Base-by-base conservation (phyloP, 2,329 filamentous ascomycete genomes). In the Talaromyces sp. region DNA sequence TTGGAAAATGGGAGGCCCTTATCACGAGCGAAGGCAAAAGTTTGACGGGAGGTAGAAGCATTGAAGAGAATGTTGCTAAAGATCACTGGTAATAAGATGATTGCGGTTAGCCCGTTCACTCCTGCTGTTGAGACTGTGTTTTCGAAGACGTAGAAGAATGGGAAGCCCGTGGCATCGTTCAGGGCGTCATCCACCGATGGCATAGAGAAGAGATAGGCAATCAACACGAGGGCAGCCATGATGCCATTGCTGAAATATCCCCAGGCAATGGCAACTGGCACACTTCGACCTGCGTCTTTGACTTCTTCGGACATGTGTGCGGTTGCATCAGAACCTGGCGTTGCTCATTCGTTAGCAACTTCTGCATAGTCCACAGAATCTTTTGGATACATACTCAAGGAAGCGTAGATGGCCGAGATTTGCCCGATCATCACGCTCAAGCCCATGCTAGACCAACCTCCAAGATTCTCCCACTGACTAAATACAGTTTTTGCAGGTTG, bases 91-190 rank as follows among this genome's bases (percentile, higher is more conserved):
- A 76, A 62, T 10, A 76, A 63, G 9, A 81, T 71, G 4, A 80
- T 69, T 2, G 75, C 70, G 0, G 77, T 73, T 64, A 72, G 59
- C 0, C 64, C 67, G 17, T 67, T 70, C 6, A 69, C 66, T 1
- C 67, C 67, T 0, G 63, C 59, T 3, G 58, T 64, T 1, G 65
- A 65, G 15, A 67, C 55, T 4, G 66, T 61, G 15, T 69, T 61
- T 13, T 60, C 56, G 53, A 84, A 80, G 43, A 80, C 76, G 40
- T 80, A 76, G 63, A 78, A 72, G 64, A 79, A 73, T 11, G 80
- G 75, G 45, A 76, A 79, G 0, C 73, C 69, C 0, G 77, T 80
- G 1, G 67, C 60, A 4, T 76, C 73, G 5, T 70, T 64, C 1
- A 78, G 69, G 2, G 78, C 70, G 25, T 65, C 60, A 3, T 69